Evolutionary conservation across 495 filamentous ascomycete genomes (phyloP).

Genomic region (Annulohypoxylon bovei): DNA sequence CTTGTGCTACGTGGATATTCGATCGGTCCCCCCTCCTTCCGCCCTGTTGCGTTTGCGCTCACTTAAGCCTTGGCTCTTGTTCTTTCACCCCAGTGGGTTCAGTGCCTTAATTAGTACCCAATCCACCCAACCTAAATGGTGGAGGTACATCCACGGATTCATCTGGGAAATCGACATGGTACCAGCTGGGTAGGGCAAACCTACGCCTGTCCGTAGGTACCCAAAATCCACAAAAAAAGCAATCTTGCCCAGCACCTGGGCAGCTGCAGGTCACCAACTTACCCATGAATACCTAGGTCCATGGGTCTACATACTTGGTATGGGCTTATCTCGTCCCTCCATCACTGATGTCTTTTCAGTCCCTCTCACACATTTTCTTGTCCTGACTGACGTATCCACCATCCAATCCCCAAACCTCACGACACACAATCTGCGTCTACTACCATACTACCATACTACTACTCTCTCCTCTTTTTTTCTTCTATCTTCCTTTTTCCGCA

Average conservation of each 20-base stretch:
- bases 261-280: constrained; percentile 10
- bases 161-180: background rate
- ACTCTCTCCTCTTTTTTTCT: background rate
- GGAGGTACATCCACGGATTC: constrained; percentile 1
- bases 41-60: constrained; percentile 12
- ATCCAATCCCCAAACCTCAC: constrained; percentile 40
- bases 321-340: constrained; percentile 34
- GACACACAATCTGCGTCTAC: constrained; percentile 29
- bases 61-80: background rate
- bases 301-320: background rate
- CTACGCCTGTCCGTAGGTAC: constrained; percentile 6
- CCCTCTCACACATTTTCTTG: constrained; percentile 32
- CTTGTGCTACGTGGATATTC: constrained; percentile 1
- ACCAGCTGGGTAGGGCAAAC: background rate
- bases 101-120: constrained; percentile 44
- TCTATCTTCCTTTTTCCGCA: background rate
- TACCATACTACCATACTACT: constrained; percentile 6
- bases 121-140: constrained; percentile 30
- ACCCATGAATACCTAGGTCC: background rate
- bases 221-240: background rate
- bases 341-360: constrained; percentile 25
- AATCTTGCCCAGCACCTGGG: background rate
- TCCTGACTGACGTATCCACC: constrained; percentile 41
- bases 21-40: background rate
- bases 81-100: constrained; percentile 19